A percentile compares a stretch with the other conserved stretches of the same genome.
Conservation (phyloP, 169 alveolate genomes). For the Plasmodium vivax region DNA sequence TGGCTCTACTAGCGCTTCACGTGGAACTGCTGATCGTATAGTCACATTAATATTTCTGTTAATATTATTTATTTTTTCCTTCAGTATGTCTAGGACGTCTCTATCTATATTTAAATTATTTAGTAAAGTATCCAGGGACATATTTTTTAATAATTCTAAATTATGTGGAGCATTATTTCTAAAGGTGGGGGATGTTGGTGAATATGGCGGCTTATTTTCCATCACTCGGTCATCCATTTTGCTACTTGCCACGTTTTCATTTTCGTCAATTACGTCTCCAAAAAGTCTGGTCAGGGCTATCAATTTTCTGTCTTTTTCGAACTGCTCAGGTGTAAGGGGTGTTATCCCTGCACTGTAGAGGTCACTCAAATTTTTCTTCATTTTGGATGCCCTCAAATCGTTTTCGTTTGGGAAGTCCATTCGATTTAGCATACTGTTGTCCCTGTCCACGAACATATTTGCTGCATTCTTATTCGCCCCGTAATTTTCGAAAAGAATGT, state of each 20-base stretch:
- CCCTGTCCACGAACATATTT: slow-evolving; percentile 10
- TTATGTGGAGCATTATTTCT: not conserved
- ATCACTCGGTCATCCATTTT: not conserved
- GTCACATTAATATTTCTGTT: slow-evolving; percentile 65
- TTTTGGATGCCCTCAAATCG: slow-evolving; percentile 10
- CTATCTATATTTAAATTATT: slow-evolving; percentile 66
- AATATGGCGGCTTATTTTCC: not conserved
- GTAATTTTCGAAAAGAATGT: not conserved
- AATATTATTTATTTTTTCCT: slow-evolving; percentile 72
- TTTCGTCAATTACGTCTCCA: slow-evolving; percentile 70
- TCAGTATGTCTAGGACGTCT: slow-evolving; percentile 40
- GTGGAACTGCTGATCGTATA: slow-evolving; percentile 10
- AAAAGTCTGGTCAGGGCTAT: slow-evolving; percentile 48
- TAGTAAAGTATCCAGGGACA: slow-evolving; percentile 61
- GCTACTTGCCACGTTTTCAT: slow-evolving; percentile 2
- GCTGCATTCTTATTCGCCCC: slow-evolving; percentile 12
- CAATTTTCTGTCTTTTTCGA: slow-evolving; percentile 38
- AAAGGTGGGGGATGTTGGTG: not conserved
- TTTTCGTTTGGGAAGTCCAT: not conserved
- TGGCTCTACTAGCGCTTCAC: slow-evolving; percentile 17
- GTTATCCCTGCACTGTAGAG: not conserved
- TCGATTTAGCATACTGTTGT: slow-evolving; percentile 6
- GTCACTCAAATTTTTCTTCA: slow-evolving; percentile 10
- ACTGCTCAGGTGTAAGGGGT: not conserved
- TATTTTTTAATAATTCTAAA: slow-evolving; percentile 43